Evolutionary conservation across 208 protist genomes (phyloP), one percentile per base, ranked within the genome.

Genomic region (Leishmania turanica): DNA sequence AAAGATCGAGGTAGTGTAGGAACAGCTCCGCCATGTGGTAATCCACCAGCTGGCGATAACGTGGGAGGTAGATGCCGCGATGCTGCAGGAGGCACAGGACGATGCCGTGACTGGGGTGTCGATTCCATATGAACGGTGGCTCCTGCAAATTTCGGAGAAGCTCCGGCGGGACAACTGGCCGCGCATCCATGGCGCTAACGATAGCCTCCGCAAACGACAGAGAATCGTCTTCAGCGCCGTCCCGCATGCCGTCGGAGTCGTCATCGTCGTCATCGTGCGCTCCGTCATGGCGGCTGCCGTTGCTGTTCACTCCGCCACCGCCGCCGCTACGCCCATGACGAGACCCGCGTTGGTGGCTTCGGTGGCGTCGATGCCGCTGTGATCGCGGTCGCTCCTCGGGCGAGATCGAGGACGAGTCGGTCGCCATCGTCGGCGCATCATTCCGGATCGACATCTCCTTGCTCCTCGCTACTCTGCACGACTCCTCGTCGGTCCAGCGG

Each of bases 11-110:
- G 78, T 95, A 93, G 72, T 96, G 84, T 27, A 97, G 84, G 70
- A 97, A 94, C 0, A 89, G 60, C 78, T 96, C 88, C 11, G 94
- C 83, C 92, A 96, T 96, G 89, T 97, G 94, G 81, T 97, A 97
- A n/a, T 94, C 86, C 17, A 93, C 85, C 45, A 97, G 82, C 72
- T 91, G 83, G 6, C 81, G 84, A 70, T 94, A 89, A 15, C 85
- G 90, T 11, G 88, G 86, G 8, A 88, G 82, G 69, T 88, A 90
- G 31, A 97, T 87, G 47, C 92, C 92, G 65, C 92, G 90, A 13
- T 83, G 73, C 64, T 93, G 87, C 45, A 97, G 85, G 2, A 97
- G 80, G 3, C 71, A 80, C 21, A 96, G 75, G 27, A 97, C 73
- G 75, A 97, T 86, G 77, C 68, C 27, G 81, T 94, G 90, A 64